Evolutionary conservation across 2,329 filamentous ascomycete genomes (phyloP).

Genomic region (Alternaria triticina): DNA sequence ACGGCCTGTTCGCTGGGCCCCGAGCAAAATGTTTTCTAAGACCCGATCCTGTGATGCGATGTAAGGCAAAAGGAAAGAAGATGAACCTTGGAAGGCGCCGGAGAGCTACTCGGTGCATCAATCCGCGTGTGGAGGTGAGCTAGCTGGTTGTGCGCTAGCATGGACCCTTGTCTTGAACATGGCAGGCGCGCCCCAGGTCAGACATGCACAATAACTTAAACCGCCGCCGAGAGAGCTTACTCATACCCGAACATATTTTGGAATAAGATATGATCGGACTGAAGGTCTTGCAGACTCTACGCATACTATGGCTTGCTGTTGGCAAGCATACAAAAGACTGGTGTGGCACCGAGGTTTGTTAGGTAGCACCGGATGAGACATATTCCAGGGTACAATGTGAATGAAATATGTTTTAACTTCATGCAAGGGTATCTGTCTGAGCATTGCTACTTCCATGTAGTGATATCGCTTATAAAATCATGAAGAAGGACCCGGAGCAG

Average conservation of each 20-base stretch:
- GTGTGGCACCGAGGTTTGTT: neutral
- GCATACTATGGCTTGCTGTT: neutral
- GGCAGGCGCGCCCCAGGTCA: neutral
- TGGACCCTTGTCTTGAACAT: conserved; percentile 1
- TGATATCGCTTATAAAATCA: neutral
- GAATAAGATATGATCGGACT: neutral
- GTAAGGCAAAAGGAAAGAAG: neutral
- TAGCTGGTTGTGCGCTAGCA: conserved; percentile 4
- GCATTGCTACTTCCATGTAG: neutral
- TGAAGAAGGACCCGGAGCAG: neutral
- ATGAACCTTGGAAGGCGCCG: neutral
- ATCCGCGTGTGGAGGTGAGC: neutral
- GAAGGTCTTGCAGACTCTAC: neutral
- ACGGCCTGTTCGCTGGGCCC: neutral
- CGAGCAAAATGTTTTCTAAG: neutral
- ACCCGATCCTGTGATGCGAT: neutral
- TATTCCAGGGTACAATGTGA: neutral
- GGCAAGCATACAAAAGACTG: neutral
- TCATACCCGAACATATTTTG: neutral
- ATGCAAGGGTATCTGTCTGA: neutral
- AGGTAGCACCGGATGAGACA: neutral
- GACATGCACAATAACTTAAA: neutral
- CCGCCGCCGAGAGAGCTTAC: neutral
- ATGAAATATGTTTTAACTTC: neutral
- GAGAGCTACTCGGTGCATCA: neutral